Evolutionary conservation across 2,329 filamentous ascomycete genomes (phyloP), one percentile per base, ranked within the genome.

Genomic region (Ophiostoma novo-ulmi): DNA sequence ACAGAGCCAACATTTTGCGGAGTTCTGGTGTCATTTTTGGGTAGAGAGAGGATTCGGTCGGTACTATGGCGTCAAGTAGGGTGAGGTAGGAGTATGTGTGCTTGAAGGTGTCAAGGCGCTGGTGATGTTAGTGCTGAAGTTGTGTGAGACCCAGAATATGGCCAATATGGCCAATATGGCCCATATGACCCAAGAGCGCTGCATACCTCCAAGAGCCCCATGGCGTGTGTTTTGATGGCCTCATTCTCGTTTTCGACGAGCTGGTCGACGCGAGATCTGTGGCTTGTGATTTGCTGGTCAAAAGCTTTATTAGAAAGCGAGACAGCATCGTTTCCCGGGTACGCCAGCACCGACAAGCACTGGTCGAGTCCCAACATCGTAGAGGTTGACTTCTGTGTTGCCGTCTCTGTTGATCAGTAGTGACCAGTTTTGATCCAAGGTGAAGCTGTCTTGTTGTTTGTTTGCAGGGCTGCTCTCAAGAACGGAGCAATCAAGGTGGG

Each of bases 81-180:
- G 79, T 76, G 41, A 87, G 80, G 75, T 83, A 85, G 35, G 85
- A 85, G 70, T 86, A 81, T 8, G 85, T 84, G 74, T 88, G 80
- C 64, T 79, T 70, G 8, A 80, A 77, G 0, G 85, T 84, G 73
- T 87, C 76, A 36, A 87, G 76, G 14, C 79, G 75, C 82, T 87
- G 55, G 11, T 14, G 36, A 44, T 48, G 44, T 48, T n/a, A 48
- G 44, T 48, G 17, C 44, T 48, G 41, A 11, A 39, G 38, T 11
- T 11, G 38, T 13, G 38, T 10, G 38, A 48, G 44, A 48, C 17
- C 14, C 41, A 7, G 17, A n/a, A 20, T 39, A 39, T 10, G 38
- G 38, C 38, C 38, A 39, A 31, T 31, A 3, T 31, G 26, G 38
- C 38, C 38, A 39, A 39, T 39, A 39, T 39, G 8, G 38, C 10